These are phyloP conservation scores for Rhytidhysteron rufulum DNA, from an alignment of 2,329 filamentous ascomycete genomes.

Conservation along the genomic window DNA sequence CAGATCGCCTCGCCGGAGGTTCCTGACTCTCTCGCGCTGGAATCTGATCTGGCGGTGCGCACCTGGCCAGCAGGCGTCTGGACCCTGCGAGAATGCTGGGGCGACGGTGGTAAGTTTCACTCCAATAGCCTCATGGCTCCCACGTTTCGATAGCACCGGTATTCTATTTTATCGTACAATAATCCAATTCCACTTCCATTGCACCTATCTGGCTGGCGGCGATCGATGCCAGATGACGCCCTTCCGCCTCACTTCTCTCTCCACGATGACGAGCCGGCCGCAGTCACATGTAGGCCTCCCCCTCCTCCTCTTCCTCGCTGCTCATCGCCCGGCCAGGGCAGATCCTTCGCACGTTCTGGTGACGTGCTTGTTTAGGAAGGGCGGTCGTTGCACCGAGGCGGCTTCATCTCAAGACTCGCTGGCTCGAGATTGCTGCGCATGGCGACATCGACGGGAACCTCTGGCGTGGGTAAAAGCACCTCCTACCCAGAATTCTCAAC, in stretches of 20 bases:
- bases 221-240: background rate
- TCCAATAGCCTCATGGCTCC: background rate
- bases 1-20: slow-evolving; percentile 19
- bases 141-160: background rate
- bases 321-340: too few species aligned
- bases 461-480: background rate
- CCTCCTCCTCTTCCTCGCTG: slow-evolving; percentile 8
- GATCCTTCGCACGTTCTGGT: slow-evolving; percentile 21
- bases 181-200: too few species aligned
- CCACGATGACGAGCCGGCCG: slow-evolving; percentile 8
- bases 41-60: slow-evolving; percentile 2
- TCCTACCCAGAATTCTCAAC: background rate
- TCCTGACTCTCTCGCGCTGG: slow-evolving; percentile 14
- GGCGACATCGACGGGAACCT: background rate
- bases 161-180: too few species aligned
- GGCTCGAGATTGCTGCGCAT: background rate
- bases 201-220: background rate
- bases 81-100: slow-evolving; percentile 12
- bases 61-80: too few species aligned
- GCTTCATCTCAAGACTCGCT: background rate
- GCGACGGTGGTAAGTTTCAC: background rate
- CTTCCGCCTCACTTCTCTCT: background rate
- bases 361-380: slow-evolving; percentile 25
- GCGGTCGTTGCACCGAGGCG: slow-evolving; percentile 3
- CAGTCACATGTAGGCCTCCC: slow-evolving; percentile 19